Evolutionary conservation across 2,329 filamentous ascomycete species (phyloP), one percentile per base, ranked within the genome.

Genomic region (Talaromyces amestolkiae): DNA sequence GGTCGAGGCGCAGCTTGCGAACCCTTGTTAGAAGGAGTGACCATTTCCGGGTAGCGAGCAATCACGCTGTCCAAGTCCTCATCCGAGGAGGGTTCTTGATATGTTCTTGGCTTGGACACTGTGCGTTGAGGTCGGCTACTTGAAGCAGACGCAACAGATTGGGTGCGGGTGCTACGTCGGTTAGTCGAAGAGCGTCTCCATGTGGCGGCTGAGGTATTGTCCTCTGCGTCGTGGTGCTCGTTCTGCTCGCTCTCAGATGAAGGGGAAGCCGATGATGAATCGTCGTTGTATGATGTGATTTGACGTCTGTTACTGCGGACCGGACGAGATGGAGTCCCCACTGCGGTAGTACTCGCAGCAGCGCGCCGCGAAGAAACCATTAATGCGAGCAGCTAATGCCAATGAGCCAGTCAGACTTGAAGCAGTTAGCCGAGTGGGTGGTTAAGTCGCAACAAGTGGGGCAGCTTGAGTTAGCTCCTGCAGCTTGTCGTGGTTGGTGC

Each of bases 281-380:
- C 74, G 68, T 80, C 78, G 43, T 77, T 72, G 61, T 80, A 80
- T 33, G 76, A 75, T 49, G 72, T 67, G 33, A 79, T 74, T 61
- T 70, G 72, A 9, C 71, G 75, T 64, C 77, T 76, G 68, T 69
- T 77, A 33, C 72, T 72, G 35, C 78, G 77, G 45, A 77, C 64
- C 19, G 77, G 77, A 13, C 75, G 74, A 60, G 75, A 72, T 60
- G 69, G 66, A 8, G 65, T 66, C 65, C 41, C 62, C 65, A 62
- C 59, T 54, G 58, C 45, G 17, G 69, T 67, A 47, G 70, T 61
- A 27, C 71, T 37, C 19, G 69, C 68, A 54, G 70, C 63, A 31
- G 71, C 66, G 45, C 70, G 72, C 51, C 67, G 66, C 19, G 69
- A 70, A 24, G 72, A 70, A 65, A 75, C 72, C 77, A 79, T 79